These are phyloP conservation scores for Termitomyces sp. DNA, from an alignment of 768 basidiomycete genomes.

Conservation along the genomic window DNA sequence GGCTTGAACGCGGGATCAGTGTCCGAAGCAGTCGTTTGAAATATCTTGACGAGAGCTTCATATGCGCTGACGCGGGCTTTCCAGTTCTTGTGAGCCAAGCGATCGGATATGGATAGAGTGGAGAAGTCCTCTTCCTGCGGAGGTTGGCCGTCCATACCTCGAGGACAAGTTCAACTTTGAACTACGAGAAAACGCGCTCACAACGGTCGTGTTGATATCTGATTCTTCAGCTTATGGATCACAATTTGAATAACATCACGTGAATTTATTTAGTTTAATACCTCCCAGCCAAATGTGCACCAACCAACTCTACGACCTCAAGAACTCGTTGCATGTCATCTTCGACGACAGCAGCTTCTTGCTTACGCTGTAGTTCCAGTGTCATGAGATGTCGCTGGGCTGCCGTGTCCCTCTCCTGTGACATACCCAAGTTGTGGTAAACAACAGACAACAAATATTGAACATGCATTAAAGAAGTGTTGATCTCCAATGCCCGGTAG, in stretches of 20 bases:
- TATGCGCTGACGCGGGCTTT: constrained; percentile 96
- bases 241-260: constrained; percentile 12
- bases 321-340: constrained; percentile 53
- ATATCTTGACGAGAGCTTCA: constrained; percentile 81
- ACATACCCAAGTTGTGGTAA: constrained; percentile 65
- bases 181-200: constrained; percentile 15
- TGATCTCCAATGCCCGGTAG: constrained; percentile 56
- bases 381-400: constrained; percentile 48
- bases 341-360: constrained; percentile 46
- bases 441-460: constrained; percentile 70
- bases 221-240: constrained; percentile 6
- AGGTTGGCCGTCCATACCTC: constrained; percentile 82
- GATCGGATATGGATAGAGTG: constrained; percentile 68
- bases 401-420: constrained; percentile 50
- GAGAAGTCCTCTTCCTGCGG: constrained; percentile 95
- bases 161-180: constrained; percentile 7
- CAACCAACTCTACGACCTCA: constrained; percentile 56
- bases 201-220: constrained; percentile 15
- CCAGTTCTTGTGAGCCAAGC: constrained; percentile 96
- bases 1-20: constrained; percentile 92
- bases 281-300: constrained; percentile 48
- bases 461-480: constrained; percentile 58
- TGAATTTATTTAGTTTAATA: constrained; percentile 9
- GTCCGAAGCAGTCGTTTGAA: constrained; percentile 87
- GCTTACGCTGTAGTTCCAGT: constrained; percentile 33